A percentile compares a stretch with the other conserved stretches of the same genome.
phyloP scores from a whole-genome alignment of 2,329 filamentous ascomycete species.

The Canariomyces notabilis region DNA sequence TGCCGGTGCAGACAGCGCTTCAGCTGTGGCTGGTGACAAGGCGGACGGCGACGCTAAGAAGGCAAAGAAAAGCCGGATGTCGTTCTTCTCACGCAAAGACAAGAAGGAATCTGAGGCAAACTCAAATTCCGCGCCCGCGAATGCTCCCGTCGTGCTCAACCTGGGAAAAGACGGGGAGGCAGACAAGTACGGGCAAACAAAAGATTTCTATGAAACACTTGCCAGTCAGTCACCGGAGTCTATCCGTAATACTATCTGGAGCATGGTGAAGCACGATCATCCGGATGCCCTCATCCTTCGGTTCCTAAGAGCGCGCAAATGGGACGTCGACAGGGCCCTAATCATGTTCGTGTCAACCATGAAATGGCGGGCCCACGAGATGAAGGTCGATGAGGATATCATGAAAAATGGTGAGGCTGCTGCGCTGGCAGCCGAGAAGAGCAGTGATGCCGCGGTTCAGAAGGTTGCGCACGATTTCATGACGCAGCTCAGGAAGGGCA shows the following conservation, averaged over 20 bases:
- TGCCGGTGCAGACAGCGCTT: constrained; percentile 27
- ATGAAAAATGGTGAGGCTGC: constrained; percentile 69
- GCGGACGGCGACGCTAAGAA: constrained; percentile 42
- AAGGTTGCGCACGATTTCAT: constrained; percentile 73
- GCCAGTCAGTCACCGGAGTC: constrained; percentile 71
- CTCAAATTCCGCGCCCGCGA: constrained; percentile 24
- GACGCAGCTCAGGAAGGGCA: constrained; percentile 78
- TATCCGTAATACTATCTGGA: constrained; percentile 79
- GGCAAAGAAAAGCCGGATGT: constrained; percentile 69
- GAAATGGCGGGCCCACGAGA: constrained; percentile 79
- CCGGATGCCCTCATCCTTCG: constrained; percentile 79
- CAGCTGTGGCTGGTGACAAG: constrained; percentile 29
- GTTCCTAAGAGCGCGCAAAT: constrained; percentile 85
- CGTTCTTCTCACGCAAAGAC: constrained; percentile 57
- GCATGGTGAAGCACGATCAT: constrained; percentile 91
- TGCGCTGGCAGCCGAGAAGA: constrained; percentile 57
- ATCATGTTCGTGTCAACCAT: constrained; percentile 94
- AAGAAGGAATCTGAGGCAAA: constrained; percentile 52
- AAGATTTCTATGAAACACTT: constrained; percentile 78
- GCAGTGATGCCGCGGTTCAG: constrained; percentile 52
- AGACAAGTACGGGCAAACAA: constrained; percentile 90
- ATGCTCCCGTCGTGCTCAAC: constrained; percentile 31
- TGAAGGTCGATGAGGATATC: constrained; percentile 86
- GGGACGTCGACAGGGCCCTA: constrained; percentile 89
- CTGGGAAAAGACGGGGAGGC: constrained; percentile 51